phyloP scores from a whole-genome alignment of 2,329 filamentous ascomycete genomes.

The Tetracladium maxilliforme region DNA sequence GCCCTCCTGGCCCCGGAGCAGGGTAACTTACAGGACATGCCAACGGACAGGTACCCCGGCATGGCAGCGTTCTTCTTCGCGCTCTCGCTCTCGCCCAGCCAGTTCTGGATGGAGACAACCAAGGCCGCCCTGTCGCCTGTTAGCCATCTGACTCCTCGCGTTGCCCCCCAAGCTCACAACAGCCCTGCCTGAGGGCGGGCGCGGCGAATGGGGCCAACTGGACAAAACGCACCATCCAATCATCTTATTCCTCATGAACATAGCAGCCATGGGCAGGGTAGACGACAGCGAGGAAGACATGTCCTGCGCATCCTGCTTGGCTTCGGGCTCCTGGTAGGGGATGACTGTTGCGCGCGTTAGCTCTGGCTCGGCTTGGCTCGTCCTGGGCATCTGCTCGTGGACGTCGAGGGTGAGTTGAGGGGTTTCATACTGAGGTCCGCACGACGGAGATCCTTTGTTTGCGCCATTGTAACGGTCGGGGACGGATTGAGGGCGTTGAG shows the following conservation, averaged over 20 bases:
- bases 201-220: not conserved
- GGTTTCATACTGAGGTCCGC: slow-evolving; percentile 50
- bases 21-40: slow-evolving; percentile 56
- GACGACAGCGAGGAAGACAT: slow-evolving; percentile 57
- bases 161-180: slow-evolving; percentile 2
- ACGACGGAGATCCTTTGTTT: slow-evolving; percentile 64
- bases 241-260: slow-evolving; percentile 84
- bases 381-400: slow-evolving; percentile 5
- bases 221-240: slow-evolving; percentile 40
- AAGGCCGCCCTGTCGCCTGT: slow-evolving; percentile 45
- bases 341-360: slow-evolving; percentile 44
- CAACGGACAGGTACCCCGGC: slow-evolving; percentile 59
- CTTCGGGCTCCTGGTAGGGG: slow-evolving; percentile 66
- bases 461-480: too few species aligned
- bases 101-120: slow-evolving; percentile 60
- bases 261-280: slow-evolving; percentile 89
- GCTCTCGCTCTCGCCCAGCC: slow-evolving; percentile 62
- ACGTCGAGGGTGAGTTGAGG: slow-evolving; percentile 3
- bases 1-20: too few species aligned
- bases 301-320: slow-evolving; percentile 49
- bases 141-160: not conserved
- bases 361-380: slow-evolving; percentile 1
- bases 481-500: too few species aligned
- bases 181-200: not conserved
- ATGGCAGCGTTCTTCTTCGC: slow-evolving; percentile 48